Conservation (phyloP, 352 stramenopile species). For the Pythium sp. region DNA sequence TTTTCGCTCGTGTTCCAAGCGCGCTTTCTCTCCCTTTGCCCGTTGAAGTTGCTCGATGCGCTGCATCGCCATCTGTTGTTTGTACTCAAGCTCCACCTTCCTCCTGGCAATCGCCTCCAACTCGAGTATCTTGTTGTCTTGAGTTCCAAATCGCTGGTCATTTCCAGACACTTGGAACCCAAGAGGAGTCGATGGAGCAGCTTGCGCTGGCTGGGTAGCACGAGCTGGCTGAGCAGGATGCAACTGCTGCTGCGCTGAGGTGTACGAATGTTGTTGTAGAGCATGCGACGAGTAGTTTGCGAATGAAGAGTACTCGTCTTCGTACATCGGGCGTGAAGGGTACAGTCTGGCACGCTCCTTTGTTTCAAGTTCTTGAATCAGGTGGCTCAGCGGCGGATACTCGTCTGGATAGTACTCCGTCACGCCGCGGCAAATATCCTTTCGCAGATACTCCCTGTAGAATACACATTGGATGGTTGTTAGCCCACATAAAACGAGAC, state of each 20-base stretch:
- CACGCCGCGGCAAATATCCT: conserved; percentile 77
- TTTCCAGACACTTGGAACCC: neutral
- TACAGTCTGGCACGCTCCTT: conserved; percentile 65
- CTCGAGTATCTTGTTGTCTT: conserved; percentile 27
- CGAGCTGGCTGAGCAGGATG: conserved; percentile 6
- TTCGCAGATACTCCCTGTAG: conserved; percentile 54
- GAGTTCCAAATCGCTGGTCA: conserved; percentile 13
- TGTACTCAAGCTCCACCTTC: conserved; percentile 55
- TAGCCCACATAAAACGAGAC: conserved; percentile 2
- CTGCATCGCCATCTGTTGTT: conserved; percentile 53
- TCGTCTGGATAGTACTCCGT: conserved; percentile 72
- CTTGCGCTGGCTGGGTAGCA: conserved; percentile 1
- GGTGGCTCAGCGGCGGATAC: conserved; percentile 70
- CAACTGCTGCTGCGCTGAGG: neutral
- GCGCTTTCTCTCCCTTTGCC: conserved; percentile 50
- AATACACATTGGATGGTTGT: neutral
- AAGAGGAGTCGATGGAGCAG: conserved; percentile 4
- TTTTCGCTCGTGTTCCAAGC: conserved; percentile 32
- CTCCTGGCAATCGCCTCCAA: conserved; percentile 55
- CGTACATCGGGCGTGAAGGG: conserved; percentile 43
- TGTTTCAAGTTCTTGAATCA: conserved; percentile 62
- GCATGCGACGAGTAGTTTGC: conserved; percentile 36
- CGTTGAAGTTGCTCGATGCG: conserved; percentile 43
- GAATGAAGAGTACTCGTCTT: conserved; percentile 78
- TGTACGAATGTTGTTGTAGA: conserved; percentile 7